Base-by-base conservation (phyloP, 345 rosid genomes). In the Brassica incana region DNA sequence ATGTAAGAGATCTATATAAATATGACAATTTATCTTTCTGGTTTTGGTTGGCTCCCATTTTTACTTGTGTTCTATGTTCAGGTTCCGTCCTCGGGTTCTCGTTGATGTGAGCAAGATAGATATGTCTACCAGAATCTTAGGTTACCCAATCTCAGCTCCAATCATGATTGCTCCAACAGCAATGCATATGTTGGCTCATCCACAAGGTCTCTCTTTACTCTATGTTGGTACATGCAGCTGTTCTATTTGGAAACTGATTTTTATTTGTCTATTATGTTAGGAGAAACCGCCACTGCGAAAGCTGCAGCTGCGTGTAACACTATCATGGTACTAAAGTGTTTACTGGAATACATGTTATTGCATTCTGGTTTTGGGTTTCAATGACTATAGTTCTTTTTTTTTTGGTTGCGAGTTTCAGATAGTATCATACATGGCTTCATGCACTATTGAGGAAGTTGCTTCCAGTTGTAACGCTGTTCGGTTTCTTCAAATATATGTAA, bases 361-460 rank as follows among this genome's bases (percentile, higher is more conserved):
- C 25, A 27, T 48, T 50, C 52, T 45, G 23, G 12, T 65, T 7
- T 75, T 69, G 2, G 18, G 3, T 67, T 43, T 71, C 35, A 65
- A 50, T 74, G 73, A 20, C 10, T 64, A 11, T 64, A 8, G 5
- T 64, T 14, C 0, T 45, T 38, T 11, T 38, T 11, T 14, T 14
- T 50, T 14, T n/a, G 18, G 56, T 50, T 50, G 56, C 48, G 61
- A 36, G 48, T 32, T 83, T 30, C 79, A 92, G 98, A 85, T 87
- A 70, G 78, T 92, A 77, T 92, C 97, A 15, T 92, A 43, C 82
- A 23, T 63, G 79, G 83, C 97, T 71, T 72, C 84, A 27, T 84
- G 87, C 82, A 88, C 91, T 1, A 76, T 94, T 60, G 97, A 94
- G 87, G 97, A 90, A 79, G 92, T 94, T 77, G 99, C 97, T 67